Conservation (phyloP, 2,329 filamentous ascomycete species). For the Fusarium buharicum region DNA sequence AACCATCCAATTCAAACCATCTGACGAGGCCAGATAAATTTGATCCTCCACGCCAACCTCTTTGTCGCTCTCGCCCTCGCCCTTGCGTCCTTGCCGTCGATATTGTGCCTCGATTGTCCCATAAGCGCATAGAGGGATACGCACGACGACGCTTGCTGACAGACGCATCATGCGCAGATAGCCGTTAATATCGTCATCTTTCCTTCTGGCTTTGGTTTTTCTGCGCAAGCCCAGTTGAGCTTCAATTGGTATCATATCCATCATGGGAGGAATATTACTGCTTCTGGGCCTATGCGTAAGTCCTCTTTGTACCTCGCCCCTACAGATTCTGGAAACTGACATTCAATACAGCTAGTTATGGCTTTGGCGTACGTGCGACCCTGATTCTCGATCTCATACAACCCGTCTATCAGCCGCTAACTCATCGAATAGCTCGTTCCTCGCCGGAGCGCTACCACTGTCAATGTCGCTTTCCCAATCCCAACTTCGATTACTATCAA, state of each 20-base stretch:
- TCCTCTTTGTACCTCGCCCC: constrained; percentile 14
- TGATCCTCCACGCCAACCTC: constrained; percentile 34
- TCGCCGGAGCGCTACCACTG: constrained; percentile 89
- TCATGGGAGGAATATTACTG: constrained; percentile 55
- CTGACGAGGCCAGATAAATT: constrained; percentile 38
- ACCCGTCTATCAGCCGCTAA: constrained; percentile 33
- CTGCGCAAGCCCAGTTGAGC: constrained; percentile 22
- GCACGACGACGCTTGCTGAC: constrained; percentile 3
- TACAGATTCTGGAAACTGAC: constrained; percentile 30
- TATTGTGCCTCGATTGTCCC: constrained; percentile 11
- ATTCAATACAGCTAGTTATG: constrained; percentile 62
- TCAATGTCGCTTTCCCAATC: constrained; percentile 88
- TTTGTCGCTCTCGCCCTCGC: constrained; percentile 19
- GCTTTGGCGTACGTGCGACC: constrained; percentile 63
- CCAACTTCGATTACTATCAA: constrained; percentile 88
- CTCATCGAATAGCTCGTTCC: constrained; percentile 76
- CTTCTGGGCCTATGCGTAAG: constrained; percentile 56
- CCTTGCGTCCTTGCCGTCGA: constrained; percentile 22
- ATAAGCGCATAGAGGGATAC: constrained; percentile 15
- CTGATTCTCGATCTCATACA: constrained; percentile 23
- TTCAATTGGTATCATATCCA: constrained; percentile 33
- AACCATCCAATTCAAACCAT: constrained; percentile 28
- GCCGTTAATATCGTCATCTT: constrained; percentile 16
- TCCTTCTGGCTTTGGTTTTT: constrained; percentile 13
- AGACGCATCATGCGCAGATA: constrained; percentile 42